Evolutionary conservation across 805 yeast genomes (phyloP).

Genomic region (Candida verbasci): DNA sequence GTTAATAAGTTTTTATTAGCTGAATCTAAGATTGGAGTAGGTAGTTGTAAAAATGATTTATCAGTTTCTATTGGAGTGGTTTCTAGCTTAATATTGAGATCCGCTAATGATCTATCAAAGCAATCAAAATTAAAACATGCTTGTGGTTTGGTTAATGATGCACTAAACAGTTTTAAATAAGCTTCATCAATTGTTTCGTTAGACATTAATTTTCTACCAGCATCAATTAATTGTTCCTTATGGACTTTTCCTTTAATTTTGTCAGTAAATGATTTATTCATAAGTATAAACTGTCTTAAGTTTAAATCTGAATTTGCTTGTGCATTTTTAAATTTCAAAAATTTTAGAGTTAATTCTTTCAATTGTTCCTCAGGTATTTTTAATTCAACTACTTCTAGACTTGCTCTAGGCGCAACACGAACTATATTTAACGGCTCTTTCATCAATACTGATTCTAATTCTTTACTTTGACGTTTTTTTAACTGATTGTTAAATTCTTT

Average conservation of each 20-base stretch:
- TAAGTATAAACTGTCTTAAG: background rate
- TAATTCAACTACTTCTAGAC: background rate
- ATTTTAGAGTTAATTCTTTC: background rate
- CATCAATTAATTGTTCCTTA: background rate
- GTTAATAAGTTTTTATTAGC: conserved; percentile 1
- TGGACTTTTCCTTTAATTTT: background rate
- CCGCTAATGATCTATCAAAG: background rate
- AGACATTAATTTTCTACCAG: background rate
- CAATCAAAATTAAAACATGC: background rate
- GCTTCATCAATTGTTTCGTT: background rate
- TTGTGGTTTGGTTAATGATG: background rate
- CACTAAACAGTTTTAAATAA: background rate
- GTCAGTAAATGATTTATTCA: background rate
- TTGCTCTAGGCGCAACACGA: too few species aligned
- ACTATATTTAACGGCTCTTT: background rate
- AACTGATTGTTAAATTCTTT: conserved; percentile 1
- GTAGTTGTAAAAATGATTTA: background rate
- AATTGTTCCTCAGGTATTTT: background rate
- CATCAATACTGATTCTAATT: background rate
- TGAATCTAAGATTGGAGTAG: background rate
- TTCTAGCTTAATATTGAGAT: background rate
- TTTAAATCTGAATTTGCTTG: background rate
- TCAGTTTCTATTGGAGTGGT: background rate
- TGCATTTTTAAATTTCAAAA: background rate
- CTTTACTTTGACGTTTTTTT: conserved; percentile 1